These are phyloP conservation scores for Amesomyces nigricolor DNA, from an alignment of 2,329 filamentous ascomycete species.

Conservation along the genomic window DNA sequence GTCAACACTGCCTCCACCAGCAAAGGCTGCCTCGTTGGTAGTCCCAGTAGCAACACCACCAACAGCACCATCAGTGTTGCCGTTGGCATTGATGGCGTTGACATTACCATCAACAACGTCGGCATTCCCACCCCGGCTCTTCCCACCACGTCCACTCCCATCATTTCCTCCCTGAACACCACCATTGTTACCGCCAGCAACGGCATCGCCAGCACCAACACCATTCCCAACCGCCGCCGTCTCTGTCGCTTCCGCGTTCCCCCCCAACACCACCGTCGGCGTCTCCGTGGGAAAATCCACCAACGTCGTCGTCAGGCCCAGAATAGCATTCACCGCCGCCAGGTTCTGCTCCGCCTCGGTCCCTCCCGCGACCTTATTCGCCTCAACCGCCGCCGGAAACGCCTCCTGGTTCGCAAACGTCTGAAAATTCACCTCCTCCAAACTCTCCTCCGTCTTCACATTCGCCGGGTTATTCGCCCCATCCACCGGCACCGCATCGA, in stretches of 20 bases:
- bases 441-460: constrained; percentile 42
- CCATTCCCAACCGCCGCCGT: not conserved
- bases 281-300: not conserved
- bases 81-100: too few relatives aligned
- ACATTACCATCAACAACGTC: too few relatives aligned
- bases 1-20: too few relatives aligned
- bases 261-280: not conserved
- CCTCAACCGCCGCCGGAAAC: constrained; percentile 41
- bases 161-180: not conserved
- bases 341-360: constrained; percentile 29
- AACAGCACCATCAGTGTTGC: too few relatives aligned
- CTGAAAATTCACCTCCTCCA: constrained; percentile 43
- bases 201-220: not conserved
- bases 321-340: constrained; percentile 32
- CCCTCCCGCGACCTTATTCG: constrained; percentile 39
- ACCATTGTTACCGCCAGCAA: not conserved
- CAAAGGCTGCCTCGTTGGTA: too few relatives aligned
- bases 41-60: too few relatives aligned
- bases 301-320: constrained; percentile 16
- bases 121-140: too few relatives aligned
- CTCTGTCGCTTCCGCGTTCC: not conserved
- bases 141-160: not conserved
- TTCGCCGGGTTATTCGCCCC: constrained; percentile 42
- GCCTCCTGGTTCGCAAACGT: constrained; percentile 47
- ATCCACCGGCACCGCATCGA: constrained; percentile 36